These are phyloP conservation scores for Yamadazyma sp. DNA, from an alignment of 805 yeast genomes.

Conservation along the genomic window DNA sequence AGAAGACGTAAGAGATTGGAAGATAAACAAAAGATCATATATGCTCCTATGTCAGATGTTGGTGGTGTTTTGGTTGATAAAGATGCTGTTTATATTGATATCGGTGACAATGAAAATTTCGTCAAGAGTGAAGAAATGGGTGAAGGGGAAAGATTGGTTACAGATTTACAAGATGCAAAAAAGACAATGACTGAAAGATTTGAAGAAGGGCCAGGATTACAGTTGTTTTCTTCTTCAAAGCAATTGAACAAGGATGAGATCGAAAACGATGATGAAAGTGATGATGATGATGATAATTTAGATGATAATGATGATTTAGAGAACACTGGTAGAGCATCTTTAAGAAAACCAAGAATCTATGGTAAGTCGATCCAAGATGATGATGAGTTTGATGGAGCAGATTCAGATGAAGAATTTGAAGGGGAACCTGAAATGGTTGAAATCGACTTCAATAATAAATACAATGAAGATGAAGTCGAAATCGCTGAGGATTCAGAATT, in stretches of 20 bases:
- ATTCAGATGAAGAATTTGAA: conserved; percentile 42
- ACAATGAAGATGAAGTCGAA: conserved; percentile 36
- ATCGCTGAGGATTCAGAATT: conserved; percentile 48
- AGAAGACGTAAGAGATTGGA: conserved; percentile 86
- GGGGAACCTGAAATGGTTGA: conserved; percentile 46
- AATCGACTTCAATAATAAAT: conserved; percentile 41
- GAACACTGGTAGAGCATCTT: conserved; percentile 55
- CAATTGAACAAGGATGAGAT: conserved; percentile 43
- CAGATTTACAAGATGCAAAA: conserved; percentile 71
- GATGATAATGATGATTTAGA: conserved; percentile 20
- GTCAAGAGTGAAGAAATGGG: conserved; percentile 63
- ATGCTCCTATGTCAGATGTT: conserved; percentile 99
- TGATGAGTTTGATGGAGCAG: conserved; percentile 35
- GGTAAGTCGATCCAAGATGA: conserved; percentile 50
- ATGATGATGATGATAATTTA: conserved; percentile 20
- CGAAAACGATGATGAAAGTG: conserved; percentile 35
- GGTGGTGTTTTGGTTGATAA: conserved; percentile 96
- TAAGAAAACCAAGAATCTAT: conserved; percentile 62
- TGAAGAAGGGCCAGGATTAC: conserved; percentile 65
- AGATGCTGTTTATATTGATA: conserved; percentile 94
- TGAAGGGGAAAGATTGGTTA: conserved; percentile 82
- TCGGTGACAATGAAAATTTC: conserved; percentile 56
- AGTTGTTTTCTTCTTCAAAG: conserved; percentile 64
- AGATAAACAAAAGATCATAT: conserved; percentile 88
- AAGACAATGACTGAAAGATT: conserved; percentile 56